Conservation (phyloP, 2,329 filamentous ascomycete genomes). For the Hypoxylon sp. region DNA sequence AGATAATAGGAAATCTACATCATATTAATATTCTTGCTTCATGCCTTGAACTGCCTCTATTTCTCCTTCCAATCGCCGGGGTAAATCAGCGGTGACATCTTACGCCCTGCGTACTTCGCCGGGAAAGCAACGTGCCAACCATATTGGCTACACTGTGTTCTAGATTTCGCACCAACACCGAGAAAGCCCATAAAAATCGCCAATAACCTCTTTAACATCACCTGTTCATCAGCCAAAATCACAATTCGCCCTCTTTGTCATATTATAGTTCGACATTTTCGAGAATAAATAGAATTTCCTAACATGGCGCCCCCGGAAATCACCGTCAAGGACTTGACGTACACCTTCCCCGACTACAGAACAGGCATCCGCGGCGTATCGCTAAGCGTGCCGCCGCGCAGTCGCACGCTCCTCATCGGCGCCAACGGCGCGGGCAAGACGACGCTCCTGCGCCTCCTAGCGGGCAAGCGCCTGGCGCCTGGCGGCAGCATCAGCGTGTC, state of each 20-base stretch:
- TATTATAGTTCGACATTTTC: background rate
- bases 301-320: constrained; percentile 69
- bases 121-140: constrained; percentile 39
- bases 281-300: too few species aligned
- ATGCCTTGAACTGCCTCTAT: background rate
- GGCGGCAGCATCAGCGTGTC: constrained; percentile 80
- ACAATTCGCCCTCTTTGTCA: background rate
- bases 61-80: background rate
- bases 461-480: constrained; percentile 94
- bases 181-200: constrained; percentile 36
- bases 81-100: background rate
- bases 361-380: constrained; percentile 82
- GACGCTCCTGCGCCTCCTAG: constrained; percentile 92
- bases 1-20: background rate
- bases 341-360: constrained; percentile 88
- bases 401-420: constrained; percentile 91
- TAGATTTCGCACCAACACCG: constrained; percentile 21
- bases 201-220: constrained; percentile 11
- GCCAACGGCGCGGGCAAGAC: constrained; percentile 99
- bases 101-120: constrained; percentile 48
- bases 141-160: constrained; percentile 28
- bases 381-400: constrained; percentile 83
- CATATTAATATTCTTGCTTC: background rate
- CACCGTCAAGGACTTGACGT: constrained; percentile 81
- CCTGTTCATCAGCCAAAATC: background rate